Conservation (phyloP, 495 filamentous ascomycete genomes). For the Amniculicola lignicola region DNA sequence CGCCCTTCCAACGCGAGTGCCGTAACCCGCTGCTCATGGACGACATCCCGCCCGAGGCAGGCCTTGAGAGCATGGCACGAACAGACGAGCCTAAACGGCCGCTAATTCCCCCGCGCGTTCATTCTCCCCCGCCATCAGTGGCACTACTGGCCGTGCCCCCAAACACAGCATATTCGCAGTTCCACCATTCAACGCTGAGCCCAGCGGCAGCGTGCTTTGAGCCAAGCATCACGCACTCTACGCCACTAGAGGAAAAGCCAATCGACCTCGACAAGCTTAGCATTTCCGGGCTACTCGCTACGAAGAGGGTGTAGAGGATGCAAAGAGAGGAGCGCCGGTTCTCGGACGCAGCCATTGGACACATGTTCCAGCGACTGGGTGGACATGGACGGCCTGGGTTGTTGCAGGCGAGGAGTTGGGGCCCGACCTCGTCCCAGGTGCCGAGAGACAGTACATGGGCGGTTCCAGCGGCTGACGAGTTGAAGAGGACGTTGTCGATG, state of each 20-base stretch:
- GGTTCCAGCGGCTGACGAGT: too few relatives aligned
- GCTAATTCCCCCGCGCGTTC: slow-evolving; percentile 12
- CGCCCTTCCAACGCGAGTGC: slow-evolving; percentile 14
- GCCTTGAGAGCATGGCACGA: not conserved
- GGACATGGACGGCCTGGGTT: too few relatives aligned
- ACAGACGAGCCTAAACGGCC: not conserved
- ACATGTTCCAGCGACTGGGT: slow-evolving; percentile 14
- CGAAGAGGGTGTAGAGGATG: slow-evolving; percentile 12
- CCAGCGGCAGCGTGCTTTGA: slow-evolving; percentile 19
- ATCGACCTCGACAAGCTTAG: slow-evolving; percentile 22
- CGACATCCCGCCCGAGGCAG: slow-evolving; percentile 15
- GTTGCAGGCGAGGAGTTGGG: too few relatives aligned
- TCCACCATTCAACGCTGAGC: slow-evolving; percentile 6
- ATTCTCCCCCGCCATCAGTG: not conserved
- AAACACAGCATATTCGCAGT: slow-evolving; percentile 10
- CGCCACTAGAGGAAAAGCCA: not conserved
- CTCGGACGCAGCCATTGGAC: slow-evolving; percentile 21
- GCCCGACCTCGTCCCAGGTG: too few relatives aligned
- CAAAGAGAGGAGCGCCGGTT: slow-evolving; percentile 19
- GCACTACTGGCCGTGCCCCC: slow-evolving; percentile 8
- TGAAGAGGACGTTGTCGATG: too few relatives aligned
- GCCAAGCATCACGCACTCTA: slow-evolving; percentile 16
- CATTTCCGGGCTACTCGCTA: slow-evolving; percentile 25
- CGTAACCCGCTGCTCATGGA: not conserved
- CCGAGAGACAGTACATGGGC: too few relatives aligned